Conservation (phyloP, 2,329 filamentous ascomycete genomes). For the Fulvia fulva region DNA sequence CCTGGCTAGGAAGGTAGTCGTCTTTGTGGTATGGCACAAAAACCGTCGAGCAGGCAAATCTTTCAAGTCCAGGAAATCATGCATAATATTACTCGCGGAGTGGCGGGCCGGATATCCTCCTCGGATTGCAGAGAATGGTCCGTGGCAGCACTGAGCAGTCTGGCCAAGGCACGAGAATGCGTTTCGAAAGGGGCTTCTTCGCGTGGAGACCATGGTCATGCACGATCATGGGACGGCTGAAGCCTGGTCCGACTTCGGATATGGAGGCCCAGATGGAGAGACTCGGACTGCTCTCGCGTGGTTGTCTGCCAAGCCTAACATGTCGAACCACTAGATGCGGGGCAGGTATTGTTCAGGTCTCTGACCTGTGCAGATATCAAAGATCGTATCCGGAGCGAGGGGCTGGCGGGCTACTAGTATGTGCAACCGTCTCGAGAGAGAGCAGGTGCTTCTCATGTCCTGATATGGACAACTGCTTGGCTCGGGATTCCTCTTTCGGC, state of each 20-base stretch:
- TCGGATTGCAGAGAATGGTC: neutral
- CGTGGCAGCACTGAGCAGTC: neutral
- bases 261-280: constrained; percentile 22
- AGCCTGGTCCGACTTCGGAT: neutral
- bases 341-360: neutral
- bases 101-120: neutral
- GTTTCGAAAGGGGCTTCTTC: neutral
- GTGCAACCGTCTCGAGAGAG: neutral
- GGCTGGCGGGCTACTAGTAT: neutral
- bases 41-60: neutral
- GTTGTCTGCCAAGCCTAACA: neutral
- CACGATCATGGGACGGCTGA: neutral
- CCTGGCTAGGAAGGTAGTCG: neutral
- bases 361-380: neutral
- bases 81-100: neutral
- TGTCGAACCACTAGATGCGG: neutral
- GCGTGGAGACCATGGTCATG: neutral
- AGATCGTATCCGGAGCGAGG: neutral
- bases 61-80: neutral
- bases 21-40: neutral
- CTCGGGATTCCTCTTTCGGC: too few species aligned
- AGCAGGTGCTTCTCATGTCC: neutral
- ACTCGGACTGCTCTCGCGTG: neutral
- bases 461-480: neutral
- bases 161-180: neutral